Percentiles rank a stretch among this genome's conserved stretches.
These are phyloP conservation scores for Saccharomycopsis synnaedendra DNA, from an alignment of 805 yeast species.

Conservation along the genomic window DNA sequence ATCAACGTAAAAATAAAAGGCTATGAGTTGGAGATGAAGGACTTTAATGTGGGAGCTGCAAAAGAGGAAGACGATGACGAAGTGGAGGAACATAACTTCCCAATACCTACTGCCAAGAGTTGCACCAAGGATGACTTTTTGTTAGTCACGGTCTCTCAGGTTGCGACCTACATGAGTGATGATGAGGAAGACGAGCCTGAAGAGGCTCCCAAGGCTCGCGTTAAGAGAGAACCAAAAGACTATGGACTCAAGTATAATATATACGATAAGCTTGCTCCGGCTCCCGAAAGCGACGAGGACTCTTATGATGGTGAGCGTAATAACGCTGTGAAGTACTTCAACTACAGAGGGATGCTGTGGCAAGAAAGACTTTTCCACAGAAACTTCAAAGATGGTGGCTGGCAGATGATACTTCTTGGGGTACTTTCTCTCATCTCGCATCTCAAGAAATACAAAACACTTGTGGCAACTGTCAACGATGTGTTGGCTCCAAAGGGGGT, in stretches of 20 bases:
- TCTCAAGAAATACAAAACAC: conserved; percentile 39
- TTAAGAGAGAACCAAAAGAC: conserved; percentile 23
- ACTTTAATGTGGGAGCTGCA: conserved; percentile 16
- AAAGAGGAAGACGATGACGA: conserved; percentile 15
- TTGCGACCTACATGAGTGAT: conserved; percentile 1
- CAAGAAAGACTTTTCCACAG: conserved; percentile 64
- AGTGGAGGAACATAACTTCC: conserved; percentile 1
- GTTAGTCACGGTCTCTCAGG: conserved; percentile 11
- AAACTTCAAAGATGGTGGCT: conserved; percentile 70
- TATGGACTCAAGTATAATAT: conserved; percentile 16
- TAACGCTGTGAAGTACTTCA: conserved; percentile 27
- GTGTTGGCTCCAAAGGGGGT: conserved; percentile 45
- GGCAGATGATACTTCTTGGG: conserved; percentile 75
- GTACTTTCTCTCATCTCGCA: conserved; percentile 50
- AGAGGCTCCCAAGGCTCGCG: background rate
- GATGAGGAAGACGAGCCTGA: conserved; percentile 5
- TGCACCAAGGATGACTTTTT: conserved; percentile 14
- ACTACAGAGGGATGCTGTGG: conserved; percentile 60
- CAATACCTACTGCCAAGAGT: conserved; percentile 10
- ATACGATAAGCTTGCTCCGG: conserved; percentile 16
- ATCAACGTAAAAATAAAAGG: conserved; percentile 17
- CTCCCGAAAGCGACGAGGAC: conserved; percentile 16
- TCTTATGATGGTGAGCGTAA: conserved; percentile 18
- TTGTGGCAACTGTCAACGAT: conserved; percentile 39
- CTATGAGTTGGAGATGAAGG: conserved; percentile 20